Evolutionary conservation across 1,284 basidiomycete species (phyloP).

Genomic region (Ustilago crameri): DNA sequence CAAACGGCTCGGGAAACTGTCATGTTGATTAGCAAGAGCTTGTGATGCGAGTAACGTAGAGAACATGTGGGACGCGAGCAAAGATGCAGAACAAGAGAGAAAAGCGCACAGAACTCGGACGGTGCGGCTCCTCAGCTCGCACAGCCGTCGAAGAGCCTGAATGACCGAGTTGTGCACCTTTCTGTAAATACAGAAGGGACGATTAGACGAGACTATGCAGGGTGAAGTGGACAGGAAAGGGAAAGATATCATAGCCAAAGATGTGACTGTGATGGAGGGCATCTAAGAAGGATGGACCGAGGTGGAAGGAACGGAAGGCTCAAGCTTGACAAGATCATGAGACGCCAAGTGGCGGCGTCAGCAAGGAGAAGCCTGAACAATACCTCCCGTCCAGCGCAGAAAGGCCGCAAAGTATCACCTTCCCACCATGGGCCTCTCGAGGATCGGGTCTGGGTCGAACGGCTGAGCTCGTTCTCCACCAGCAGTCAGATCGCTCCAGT

Average conservation of each 20-base stretch:
- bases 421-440: slow-evolving; percentile 52
- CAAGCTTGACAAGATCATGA: too few species aligned
- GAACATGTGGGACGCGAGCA: neutral
- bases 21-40: slow-evolving; percentile 2
- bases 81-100: neutral
- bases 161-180: neutral
- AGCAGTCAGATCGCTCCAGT: slow-evolving; percentile 80
- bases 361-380: neutral
- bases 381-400: neutral
- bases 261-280: too few species aligned
- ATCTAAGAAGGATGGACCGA: too few species aligned
- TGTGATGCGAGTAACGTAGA: neutral
- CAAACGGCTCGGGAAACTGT: neutral
- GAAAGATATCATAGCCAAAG: too few species aligned
- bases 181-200: too few species aligned
- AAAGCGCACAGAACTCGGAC: neutral
- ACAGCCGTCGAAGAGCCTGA: too few species aligned
- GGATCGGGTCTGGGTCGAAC: slow-evolving; percentile 56
- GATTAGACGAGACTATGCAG: slow-evolving; percentile 18
- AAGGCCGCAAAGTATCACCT: slow-evolving; percentile 14
- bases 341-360: neutral
- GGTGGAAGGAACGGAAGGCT: too few species aligned
- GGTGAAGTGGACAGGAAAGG: neutral
- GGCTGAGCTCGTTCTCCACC: slow-evolving; percentile 74
- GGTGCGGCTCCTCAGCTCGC: neutral